Evolutionary conservation across 2,329 filamentous ascomycete genomes (phyloP), one percentile per base, ranked within the genome.

Genomic region (Cladosporium sp.): DNA sequence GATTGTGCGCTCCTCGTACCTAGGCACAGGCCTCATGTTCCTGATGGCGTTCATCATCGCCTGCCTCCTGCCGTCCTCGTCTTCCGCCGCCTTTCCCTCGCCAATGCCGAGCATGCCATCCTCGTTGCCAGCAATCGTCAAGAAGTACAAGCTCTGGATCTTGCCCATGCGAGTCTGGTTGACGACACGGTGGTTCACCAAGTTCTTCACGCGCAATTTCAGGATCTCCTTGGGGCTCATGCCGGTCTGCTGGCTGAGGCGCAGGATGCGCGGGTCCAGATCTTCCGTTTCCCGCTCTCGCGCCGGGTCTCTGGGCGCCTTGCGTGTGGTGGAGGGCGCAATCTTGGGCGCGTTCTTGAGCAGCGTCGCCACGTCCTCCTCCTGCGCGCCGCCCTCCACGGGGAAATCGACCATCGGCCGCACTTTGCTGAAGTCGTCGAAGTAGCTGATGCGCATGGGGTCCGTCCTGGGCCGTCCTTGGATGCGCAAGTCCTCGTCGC

Each of bases 161-260:
- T 98, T 99, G 76, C 95, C 95, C 80, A 99, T 88, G 82, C 94
- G 91, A 26, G 95, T 98, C 84, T 98, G 94, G 80, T 99, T 98
- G 70, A 87, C 83, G 66, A 99, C 95, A 49, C 80, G 79, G 74
- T 94, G 91, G 5, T 76, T 75, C 56, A 96, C 90, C 56, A 99
- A 80, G 57, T 85, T 83, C 84, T 96, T 97, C 69, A 86, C 81
- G 66, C 86, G 83, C 66, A 96, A 78, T 2, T 71, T 73, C 28
- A 74, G 72, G 61, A 90, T 80, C 67, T 85, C 74, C 1, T 78
- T 68, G 65, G 78, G 75, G 21, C 75, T 76, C 74, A 86, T 82
- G 31, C 87, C 86, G 1, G 88, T 87, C 68, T 85, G 81, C 72
- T 85, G 81, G 70, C 85, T 81, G 52, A 89, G 76, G 46, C 82